These are phyloP conservation scores for Arthrobotrys sphaeroides DNA, from an alignment of 2,329 filamentous ascomycete species.

Conservation along the genomic window DNA sequence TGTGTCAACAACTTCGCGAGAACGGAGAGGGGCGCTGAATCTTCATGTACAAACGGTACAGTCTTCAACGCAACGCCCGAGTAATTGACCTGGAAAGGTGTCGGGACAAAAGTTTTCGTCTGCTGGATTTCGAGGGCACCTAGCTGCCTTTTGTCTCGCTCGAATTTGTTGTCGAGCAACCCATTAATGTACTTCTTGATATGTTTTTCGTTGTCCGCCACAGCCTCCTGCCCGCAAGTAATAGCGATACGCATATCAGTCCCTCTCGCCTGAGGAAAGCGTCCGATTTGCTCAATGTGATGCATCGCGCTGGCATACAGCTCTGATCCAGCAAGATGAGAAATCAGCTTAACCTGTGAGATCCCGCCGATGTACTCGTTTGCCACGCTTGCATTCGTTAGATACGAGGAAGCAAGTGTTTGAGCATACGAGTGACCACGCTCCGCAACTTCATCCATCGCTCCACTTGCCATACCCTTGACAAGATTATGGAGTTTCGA, in stretches of 20 bases:
- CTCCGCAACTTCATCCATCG: slow-evolving; percentile 89
- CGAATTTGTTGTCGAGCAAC: slow-evolving; percentile 63
- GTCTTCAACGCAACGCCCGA: slow-evolving; percentile 83
- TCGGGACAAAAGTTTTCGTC: slow-evolving; percentile 83
- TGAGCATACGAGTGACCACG: slow-evolving; percentile 88
- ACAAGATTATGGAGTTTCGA: slow-evolving; percentile 85
- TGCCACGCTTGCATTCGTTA: slow-evolving; percentile 73
- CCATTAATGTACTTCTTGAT: slow-evolving; percentile 75
- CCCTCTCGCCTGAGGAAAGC: slow-evolving; percentile 10
- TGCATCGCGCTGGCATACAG: slow-evolving; percentile 70
- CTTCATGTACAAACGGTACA: slow-evolving; percentile 78
- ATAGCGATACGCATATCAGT: slow-evolving; percentile 72
- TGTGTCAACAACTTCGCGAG: slow-evolving; percentile 92
- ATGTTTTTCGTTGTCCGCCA: slow-evolving; percentile 73
- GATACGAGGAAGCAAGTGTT: slow-evolving; percentile 80
- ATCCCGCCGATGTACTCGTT: slow-evolving; percentile 72
- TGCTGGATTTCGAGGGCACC: slow-evolving; percentile 60
- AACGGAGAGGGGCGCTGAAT: slow-evolving; percentile 83
- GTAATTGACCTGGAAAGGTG: slow-evolving; percentile 98
- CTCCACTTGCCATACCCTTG: slow-evolving; percentile 85
- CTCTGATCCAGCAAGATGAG: slow-evolving; percentile 68
- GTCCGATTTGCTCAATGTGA: slow-evolving; percentile 72
- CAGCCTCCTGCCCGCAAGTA: slow-evolving; percentile 82
- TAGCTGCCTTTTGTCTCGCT: slow-evolving; percentile 57
- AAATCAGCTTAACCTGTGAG: slow-evolving; percentile 85